These are phyloP conservation scores for Aureobasidium sp. DNA, from an alignment of 2,329 filamentous ascomycete genomes.

Conservation along the genomic window DNA sequence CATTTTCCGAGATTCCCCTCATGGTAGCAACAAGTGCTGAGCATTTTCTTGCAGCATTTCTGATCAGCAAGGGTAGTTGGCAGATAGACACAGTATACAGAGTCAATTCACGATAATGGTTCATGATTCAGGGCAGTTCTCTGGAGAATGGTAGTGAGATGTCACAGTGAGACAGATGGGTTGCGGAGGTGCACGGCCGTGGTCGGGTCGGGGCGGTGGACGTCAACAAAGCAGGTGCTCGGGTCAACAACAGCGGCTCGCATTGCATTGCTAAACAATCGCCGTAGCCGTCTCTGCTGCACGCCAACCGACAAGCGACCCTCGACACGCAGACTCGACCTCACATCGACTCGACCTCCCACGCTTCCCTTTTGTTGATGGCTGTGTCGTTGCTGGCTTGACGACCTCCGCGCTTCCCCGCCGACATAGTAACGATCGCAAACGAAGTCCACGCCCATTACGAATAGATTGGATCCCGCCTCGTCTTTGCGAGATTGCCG, in stretches of 20 bases:
- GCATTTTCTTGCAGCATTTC: background rate
- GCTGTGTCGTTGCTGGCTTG: slow-evolving; percentile 7
- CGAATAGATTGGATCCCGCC: background rate
- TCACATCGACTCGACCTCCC: background rate
- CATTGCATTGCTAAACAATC: background rate
- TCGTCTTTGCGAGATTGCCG: background rate
- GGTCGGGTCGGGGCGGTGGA: background rate
- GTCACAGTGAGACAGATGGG: background rate
- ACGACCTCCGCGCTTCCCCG: background rate
- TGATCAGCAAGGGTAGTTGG: background rate
- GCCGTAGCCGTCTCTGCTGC: background rate
- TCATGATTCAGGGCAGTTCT: background rate
- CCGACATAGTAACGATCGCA: background rate
- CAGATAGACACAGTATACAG: background rate
- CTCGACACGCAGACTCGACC: background rate
- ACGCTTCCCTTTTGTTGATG: background rate
- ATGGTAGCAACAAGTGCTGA: background rate
- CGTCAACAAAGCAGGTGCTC: slow-evolving; percentile 1
- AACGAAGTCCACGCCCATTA: background rate
- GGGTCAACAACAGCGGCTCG: slow-evolving; percentile 1
- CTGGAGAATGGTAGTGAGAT: background rate
- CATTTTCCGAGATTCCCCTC: background rate
- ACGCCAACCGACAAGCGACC: background rate
- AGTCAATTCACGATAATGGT: background rate
- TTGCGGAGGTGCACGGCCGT: background rate